Evolutionary conservation across 192 early-diverging fungal species (phyloP), one percentile per base, ranked within the genome.

Genomic region (Haplosporangium gracile): DNA sequence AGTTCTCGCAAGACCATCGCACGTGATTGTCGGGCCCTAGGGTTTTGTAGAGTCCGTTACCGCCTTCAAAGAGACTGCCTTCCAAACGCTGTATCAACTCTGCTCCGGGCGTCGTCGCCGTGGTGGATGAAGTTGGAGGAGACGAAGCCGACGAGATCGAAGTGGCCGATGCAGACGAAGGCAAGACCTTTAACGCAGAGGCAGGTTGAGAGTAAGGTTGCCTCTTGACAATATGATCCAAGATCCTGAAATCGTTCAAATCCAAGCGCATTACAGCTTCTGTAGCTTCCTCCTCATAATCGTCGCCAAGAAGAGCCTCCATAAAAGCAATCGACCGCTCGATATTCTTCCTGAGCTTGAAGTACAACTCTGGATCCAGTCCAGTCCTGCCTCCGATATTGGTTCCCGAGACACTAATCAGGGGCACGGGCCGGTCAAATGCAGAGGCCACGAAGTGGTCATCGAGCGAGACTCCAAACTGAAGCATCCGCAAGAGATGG

Each of bases 271-370:
- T 53, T 68, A 73, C n/a, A 1, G 63, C 45, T 38, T 85, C 78
- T 20, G 83, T 16, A 16, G 69, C 69, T 36, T 76, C 75, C 16
- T 85, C 83, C 7, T 77, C 78, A 13, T 85, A 80, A 6, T 85
- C 75, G 16, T 77, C 78, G 4, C 83, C 83, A 9, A 85, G 75
- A 3, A 85, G 51, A 2, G 75, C 55, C 57, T 85, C 78, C 83
- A 85, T 80, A 39, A 80, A 85, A 2, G 78, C 83, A 42, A 85
- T 80, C 9, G 83, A 80, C 53, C 78, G 49, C 45, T 85, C 83
- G 18, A 85, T 39, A 45, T 80, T 85, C 63, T 72, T 40, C 57
- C 80, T 80, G 5, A 40, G 69, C 70, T 76, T 80, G 75, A 73
- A 80, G 60, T 73, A 55, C 26, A 85, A 34, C 5, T 85, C 45